Base-by-base conservation (phyloP, 1,284 basidiomycete species). In the Boletus sp. region DNA sequence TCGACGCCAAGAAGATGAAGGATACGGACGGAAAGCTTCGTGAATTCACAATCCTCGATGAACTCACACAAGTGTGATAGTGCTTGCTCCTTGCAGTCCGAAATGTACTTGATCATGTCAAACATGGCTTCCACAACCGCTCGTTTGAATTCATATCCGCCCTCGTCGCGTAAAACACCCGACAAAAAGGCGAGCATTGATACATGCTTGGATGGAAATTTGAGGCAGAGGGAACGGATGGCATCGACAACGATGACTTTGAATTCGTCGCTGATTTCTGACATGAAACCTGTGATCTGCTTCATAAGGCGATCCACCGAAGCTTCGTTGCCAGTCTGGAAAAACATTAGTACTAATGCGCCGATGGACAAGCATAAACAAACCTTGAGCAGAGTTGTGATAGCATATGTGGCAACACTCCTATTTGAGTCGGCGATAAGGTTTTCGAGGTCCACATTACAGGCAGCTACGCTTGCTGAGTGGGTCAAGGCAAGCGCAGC, bases 11-110 rank as follows among this genome's bases (percentile, higher is more conserved):
- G 88, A 43, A 99, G 79, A 74, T 99, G 93, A 40, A 99, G 83
- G 69, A 99, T 95, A 54, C 97, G 90, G 62, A 99, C 97, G 31
- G 95, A 98, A 52, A 99, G 88, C 79, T 99, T 99, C 47, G 97
- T 98, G 76, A 99, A 99, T 77, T 99, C 97, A 84, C 97, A 99
- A 76, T 99, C 97, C 79, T 99, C 97, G 75, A 99, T 99, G 77
- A 99, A 99, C 77, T 99, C 97, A 83, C 97, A 99, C n/a, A 99
- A 86, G 74, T 99, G 95, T 16, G 95, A 95, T 48, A 99, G 86
- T 2, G 97, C 97, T 78, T 91, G 91, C 74, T 98, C 97, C 78
- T 98, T 97, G 80, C 91, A 94, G 62, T 98, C 97, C 51, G 82
- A 80, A 71, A 99, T 98, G 79, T 89, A 98, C 76, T 97, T 97